These are phyloP conservation scores for Pedinophyceae sp. DNA, from an alignment of 139 green algal species.

Conservation along the genomic window DNA sequence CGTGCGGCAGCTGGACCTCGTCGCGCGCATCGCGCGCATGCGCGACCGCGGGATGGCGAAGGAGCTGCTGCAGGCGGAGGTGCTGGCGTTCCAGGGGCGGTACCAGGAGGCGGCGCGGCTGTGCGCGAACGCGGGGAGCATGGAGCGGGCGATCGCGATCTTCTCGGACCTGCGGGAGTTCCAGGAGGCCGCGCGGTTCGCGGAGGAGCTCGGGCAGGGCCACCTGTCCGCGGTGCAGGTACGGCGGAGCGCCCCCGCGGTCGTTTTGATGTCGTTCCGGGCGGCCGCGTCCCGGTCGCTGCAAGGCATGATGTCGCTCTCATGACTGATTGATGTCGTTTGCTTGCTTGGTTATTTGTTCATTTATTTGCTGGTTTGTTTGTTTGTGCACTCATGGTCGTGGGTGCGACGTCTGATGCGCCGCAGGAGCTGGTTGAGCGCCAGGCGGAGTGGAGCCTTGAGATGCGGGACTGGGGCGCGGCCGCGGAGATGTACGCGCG, in stretches of 20 bases:
- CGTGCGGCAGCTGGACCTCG: slow-evolving; percentile 44
- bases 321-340: too few relatives aligned
- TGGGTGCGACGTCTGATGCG: too few relatives aligned
- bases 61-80: slow-evolving; percentile 38
- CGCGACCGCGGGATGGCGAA: slow-evolving; percentile 12
- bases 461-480: slow-evolving; percentile 56
- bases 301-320: too few relatives aligned
- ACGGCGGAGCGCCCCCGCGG: too few relatives aligned
- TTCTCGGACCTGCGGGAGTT: slow-evolving; percentile 66
- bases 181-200: slow-evolving; percentile 58
- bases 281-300: too few relatives aligned
- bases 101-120: slow-evolving; percentile 51
- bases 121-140: slow-evolving; percentile 20
- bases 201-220: slow-evolving; percentile 34
- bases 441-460: slow-evolving; percentile 67
- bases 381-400: too few relatives aligned
- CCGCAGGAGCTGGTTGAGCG: slow-evolving; percentile 47
- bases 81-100: slow-evolving; percentile 43
- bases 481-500: slow-evolving; percentile 65
- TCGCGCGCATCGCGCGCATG: slow-evolving; percentile 8
- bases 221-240: too few relatives aligned
- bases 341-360: too few relatives aligned
- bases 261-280: too few relatives aligned
- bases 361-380: too few relatives aligned
- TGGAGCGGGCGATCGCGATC: slow-evolving; percentile 59